A percentile compares a stretch with the other conserved stretches of the same genome.
Evolutionary conservation across 352 stramenopile species (phyloP).

Genomic region (Phytophthora meadii): DNA sequence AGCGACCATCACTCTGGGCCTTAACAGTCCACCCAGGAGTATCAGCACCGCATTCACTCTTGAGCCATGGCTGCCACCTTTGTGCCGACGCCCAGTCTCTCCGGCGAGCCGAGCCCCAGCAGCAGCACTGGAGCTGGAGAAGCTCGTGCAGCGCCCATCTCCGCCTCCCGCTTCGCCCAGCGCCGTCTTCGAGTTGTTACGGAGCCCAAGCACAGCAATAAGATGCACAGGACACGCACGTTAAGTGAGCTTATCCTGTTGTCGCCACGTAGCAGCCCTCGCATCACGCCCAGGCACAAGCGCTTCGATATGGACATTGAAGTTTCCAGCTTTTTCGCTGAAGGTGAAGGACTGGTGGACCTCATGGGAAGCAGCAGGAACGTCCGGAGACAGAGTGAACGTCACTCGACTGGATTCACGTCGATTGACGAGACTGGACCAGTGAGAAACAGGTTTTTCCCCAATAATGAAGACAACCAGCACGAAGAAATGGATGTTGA

Average conservation of each 20-base stretch:
- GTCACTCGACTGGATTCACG: constrained; percentile 39
- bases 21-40: constrained; percentile 4
- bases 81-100: constrained; percentile 29
- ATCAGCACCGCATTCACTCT: not conserved
- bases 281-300: constrained; percentile 63
- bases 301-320: constrained; percentile 90
- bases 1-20: constrained; percentile 26
- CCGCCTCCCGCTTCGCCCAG: constrained; percentile 55
- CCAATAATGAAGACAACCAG: constrained; percentile 17
- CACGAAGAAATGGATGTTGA: constrained; percentile 44
- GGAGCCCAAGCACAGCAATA: constrained; percentile 86
- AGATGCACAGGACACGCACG: constrained; percentile 85
- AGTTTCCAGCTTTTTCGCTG: constrained; percentile 70
- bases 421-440: constrained; percentile 31
- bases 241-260: constrained; percentile 80
- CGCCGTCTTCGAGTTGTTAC: constrained; percentile 81
- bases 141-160: constrained; percentile 22
- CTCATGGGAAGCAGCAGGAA: constrained; percentile 47
- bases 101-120: constrained; percentile 35
- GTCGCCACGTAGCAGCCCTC: constrained; percentile 67
- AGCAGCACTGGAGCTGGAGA: constrained; percentile 25
- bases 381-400: constrained; percentile 25
- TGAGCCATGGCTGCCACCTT: constrained; percentile 36
- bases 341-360: constrained; percentile 76
- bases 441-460: constrained; percentile 23